Conservation (phyloP, 768 basidiomycete species). For the Amanita exitialis region DNA sequence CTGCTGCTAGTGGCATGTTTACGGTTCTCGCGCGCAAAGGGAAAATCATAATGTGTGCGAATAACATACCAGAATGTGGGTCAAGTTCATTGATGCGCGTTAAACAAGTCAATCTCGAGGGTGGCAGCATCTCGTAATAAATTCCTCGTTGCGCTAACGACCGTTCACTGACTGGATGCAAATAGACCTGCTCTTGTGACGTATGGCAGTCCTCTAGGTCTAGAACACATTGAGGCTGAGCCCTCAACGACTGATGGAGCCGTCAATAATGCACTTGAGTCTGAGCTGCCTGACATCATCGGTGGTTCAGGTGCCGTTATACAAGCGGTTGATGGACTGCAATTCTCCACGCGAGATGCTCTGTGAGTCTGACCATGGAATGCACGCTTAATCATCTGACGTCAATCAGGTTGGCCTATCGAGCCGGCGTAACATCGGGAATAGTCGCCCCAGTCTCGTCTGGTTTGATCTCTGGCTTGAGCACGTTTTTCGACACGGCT, state of each 20-base stretch:
- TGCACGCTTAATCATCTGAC: background rate
- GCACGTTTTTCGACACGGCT: constrained; percentile 47
- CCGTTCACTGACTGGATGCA: constrained; percentile 6
- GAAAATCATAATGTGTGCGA: constrained; percentile 35
- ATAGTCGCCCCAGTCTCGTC: constrained; percentile 42
- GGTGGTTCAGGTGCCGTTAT: constrained; percentile 29
- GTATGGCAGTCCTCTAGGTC: constrained; percentile 51
- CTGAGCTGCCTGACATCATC: constrained; percentile 30
- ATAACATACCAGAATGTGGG: constrained; percentile 14
- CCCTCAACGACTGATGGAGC: constrained; percentile 49
- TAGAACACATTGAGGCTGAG: constrained; percentile 57
- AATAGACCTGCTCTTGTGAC: constrained; percentile 50
- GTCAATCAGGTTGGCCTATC: constrained; percentile 41
- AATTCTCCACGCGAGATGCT: constrained; percentile 53
- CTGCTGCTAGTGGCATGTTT: constrained; percentile 11
- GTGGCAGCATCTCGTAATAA: constrained; percentile 48
- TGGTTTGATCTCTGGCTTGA: constrained; percentile 47
- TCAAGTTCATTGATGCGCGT: constrained; percentile 8
- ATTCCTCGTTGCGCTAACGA: constrained; percentile 21
- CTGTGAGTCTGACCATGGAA: constrained; percentile 17
- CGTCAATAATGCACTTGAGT: constrained; percentile 35
- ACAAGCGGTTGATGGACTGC: constrained; percentile 64
- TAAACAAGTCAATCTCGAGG: constrained; percentile 46
- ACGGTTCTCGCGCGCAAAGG: constrained; percentile 48
- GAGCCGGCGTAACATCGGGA: constrained; percentile 51